phyloP scores from a whole-genome alignment of 257 asterid species.

The Jacaranda mimosifolia region DNA sequence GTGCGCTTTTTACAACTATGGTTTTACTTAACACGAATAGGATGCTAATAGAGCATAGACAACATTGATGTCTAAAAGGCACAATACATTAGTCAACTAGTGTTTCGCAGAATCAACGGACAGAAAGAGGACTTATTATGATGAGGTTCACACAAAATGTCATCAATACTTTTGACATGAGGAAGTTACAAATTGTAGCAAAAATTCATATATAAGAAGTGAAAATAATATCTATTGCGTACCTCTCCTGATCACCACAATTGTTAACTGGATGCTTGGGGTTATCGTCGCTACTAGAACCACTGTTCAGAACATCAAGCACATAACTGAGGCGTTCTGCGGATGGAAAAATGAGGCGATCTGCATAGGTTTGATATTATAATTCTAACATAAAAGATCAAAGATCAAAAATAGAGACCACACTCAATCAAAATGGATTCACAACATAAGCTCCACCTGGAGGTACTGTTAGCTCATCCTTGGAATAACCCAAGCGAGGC shows the following conservation, averaged over 20 bases:
- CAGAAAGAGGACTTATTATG: too few relatives aligned
- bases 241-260: conserved; percentile 73
- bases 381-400: not conserved
- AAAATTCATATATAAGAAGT: not conserved
- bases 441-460: conserved; percentile 49
- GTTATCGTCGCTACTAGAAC: conserved; percentile 55
- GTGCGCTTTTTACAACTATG: too few relatives aligned
- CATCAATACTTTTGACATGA: not conserved
- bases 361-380: conserved; percentile 41
- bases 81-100: too few relatives aligned
- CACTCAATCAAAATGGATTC: not conserved
- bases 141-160: not conserved
- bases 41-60: not conserved
- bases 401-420: not conserved
- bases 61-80: too few relatives aligned
- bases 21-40: not conserved
- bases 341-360: conserved; percentile 53
- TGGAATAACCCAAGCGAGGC: conserved; percentile 49
- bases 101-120: too few relatives aligned
- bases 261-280: conserved; percentile 45
- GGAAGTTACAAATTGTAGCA: not conserved
- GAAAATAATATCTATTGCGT: not conserved
- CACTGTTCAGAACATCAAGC: conserved; percentile 52
- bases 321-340: conserved; percentile 54
- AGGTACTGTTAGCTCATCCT: conserved; percentile 56